phyloP scores from a whole-genome alignment of 1,139 yeast genomes.

The Spathaspora sp. region DNA sequence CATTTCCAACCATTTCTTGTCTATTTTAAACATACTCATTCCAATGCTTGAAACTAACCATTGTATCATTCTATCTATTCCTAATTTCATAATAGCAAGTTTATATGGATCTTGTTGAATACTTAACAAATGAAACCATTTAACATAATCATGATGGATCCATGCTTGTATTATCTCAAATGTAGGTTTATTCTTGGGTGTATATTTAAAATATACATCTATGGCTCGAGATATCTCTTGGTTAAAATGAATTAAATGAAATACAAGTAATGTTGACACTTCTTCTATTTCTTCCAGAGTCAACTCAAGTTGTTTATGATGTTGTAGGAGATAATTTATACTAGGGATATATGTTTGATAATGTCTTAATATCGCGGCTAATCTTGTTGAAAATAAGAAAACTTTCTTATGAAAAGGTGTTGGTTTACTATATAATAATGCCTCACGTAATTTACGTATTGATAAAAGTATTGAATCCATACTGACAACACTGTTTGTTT shows the following conservation, averaged over 20 bases:
- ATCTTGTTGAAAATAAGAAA: conserved; percentile 49
- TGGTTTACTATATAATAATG: conserved; percentile 38
- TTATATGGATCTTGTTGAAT: conserved; percentile 28
- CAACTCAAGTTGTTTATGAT: conserved; percentile 12
- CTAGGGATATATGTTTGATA: conserved; percentile 61
- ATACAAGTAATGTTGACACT: conserved; percentile 35
- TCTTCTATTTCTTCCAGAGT: conserved; percentile 35
- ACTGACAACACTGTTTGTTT: conserved; percentile 7
- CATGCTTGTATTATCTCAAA: conserved; percentile 31
- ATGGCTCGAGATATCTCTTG: conserved; percentile 37
- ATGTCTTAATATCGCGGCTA: conserved; percentile 48
- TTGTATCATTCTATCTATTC: conserved; percentile 15
- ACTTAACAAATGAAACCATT: conserved; percentile 41
- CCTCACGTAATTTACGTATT: conserved; percentile 53
- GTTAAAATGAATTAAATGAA: conserved; percentile 51
- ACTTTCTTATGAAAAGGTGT: conserved; percentile 47
- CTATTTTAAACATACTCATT: neutral
- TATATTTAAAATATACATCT: conserved; percentile 27
- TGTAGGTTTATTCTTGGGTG: conserved; percentile 23
- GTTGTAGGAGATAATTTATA: conserved; percentile 37
- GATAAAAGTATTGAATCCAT: conserved; percentile 30
- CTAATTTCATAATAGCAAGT: conserved; percentile 42
- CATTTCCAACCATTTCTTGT: conserved; percentile 1
- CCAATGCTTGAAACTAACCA: neutral
- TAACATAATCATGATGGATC: conserved; percentile 36